These are phyloP conservation scores for Gnaphalium uliginosum DNA, from an alignment of 129 eudicot species.

Conservation along the genomic window DNA sequence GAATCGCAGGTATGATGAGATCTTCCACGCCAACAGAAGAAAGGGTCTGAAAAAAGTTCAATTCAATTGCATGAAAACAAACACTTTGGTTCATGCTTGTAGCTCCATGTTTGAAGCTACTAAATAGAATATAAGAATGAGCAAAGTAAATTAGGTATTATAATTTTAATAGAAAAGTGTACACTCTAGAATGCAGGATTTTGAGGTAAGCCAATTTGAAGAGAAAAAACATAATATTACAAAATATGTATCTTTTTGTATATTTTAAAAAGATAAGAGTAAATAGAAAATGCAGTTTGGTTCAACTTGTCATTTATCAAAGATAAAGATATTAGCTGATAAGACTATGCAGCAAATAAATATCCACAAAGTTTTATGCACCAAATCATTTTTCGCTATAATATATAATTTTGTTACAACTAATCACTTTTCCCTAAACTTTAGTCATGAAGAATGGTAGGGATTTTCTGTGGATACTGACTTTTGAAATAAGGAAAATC, in stretches of 20 bases:
- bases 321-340: too few relatives aligned
- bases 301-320: too few relatives aligned
- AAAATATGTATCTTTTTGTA: too few relatives aligned
- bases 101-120: background rate
- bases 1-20: conserved; percentile 64
- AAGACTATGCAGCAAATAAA: too few relatives aligned
- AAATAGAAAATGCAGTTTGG: too few relatives aligned
- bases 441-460: background rate
- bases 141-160: background rate
- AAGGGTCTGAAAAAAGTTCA: conserved; percentile 46
- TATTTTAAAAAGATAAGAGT: too few relatives aligned
- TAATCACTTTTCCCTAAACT: background rate
- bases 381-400: too few relatives aligned
- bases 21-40: conserved; percentile 55
- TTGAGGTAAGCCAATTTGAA: background rate
- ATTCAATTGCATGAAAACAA: background rate
- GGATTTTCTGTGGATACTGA: background rate
- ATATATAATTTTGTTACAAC: too few relatives aligned
- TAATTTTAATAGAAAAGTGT: background rate
- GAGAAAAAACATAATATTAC: background rate
- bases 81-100: too few relatives aligned
- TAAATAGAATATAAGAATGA: background rate
- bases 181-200: background rate
- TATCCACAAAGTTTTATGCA: too few relatives aligned
- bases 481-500: background rate